A percentile compares a stretch with the other conserved stretches of the same genome.
Conservation (phyloP, 768 basidiomycete species). For the Podaxis sp. region DNA sequence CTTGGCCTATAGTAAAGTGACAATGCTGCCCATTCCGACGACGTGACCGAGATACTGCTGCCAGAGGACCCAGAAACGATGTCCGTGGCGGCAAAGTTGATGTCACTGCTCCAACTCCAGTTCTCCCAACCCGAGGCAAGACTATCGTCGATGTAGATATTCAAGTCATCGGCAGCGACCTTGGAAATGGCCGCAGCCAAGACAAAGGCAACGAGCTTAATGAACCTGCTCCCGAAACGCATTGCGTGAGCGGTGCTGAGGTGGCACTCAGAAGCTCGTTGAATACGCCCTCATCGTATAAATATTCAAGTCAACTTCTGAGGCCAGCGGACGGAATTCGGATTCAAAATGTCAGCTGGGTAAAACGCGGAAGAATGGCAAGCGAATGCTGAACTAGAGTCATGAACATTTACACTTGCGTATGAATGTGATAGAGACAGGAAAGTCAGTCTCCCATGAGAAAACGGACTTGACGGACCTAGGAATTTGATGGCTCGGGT, state of each 20-base stretch:
- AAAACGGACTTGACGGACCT: constrained; percentile 5
- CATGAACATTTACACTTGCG: background rate
- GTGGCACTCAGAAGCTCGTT: constrained; percentile 6
- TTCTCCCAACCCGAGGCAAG: constrained; percentile 49
- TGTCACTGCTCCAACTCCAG: constrained; percentile 49
- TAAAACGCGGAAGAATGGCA: constrained; percentile 19
- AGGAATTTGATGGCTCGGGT: background rate
- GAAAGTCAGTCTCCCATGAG: background rate
- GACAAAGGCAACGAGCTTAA: constrained; percentile 22
- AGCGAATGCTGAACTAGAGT: constrained; percentile 2
- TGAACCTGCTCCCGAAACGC: constrained; percentile 19
- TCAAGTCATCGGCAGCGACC: constrained; percentile 33
- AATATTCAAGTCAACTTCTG: constrained; percentile 1
- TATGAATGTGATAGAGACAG: background rate
- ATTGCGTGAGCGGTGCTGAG: constrained; percentile 1
- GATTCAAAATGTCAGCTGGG: constrained; percentile 21
- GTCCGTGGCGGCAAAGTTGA: constrained; percentile 46
- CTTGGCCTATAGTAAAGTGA: constrained; percentile 44
- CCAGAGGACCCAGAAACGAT: constrained; percentile 40
- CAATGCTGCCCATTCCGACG: constrained; percentile 41
- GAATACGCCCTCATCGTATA: background rate
- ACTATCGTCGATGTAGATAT: constrained; percentile 40
- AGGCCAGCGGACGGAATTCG: constrained; percentile 27
- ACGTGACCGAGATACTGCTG: constrained; percentile 44
- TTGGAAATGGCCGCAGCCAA: constrained; percentile 21